Percentiles rank a stretch among this genome's conserved stretches.
Evolutionary conservation across 306 rosid species (phyloP).

Genomic region (Spatholobus suberectus): DNA sequence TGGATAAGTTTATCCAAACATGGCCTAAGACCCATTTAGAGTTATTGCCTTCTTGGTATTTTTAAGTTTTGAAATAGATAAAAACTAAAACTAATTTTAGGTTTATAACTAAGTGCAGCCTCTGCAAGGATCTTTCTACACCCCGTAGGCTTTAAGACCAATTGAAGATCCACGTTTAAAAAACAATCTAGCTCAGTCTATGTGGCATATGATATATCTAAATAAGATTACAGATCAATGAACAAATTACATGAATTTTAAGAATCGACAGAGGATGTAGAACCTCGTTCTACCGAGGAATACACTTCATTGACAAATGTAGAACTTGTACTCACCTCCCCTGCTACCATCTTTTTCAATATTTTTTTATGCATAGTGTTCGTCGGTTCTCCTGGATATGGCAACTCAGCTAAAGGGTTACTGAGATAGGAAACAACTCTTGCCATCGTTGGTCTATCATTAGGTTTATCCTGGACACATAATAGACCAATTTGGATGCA

Average conservation of each 20-base stretch:
- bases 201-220: background rate
- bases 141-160: too few species aligned
- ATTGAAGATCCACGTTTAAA: too few species aligned
- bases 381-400: slow-evolving; percentile 33
- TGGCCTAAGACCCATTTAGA: too few species aligned
- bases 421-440: slow-evolving; percentile 42
- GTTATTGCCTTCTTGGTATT: too few species aligned
- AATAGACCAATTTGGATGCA: slow-evolving; percentile 46
- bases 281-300: slow-evolving; percentile 23
- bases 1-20: too few species aligned
- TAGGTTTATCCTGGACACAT: slow-evolving; percentile 54
- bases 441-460: slow-evolving; percentile 45
- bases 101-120: too few species aligned
- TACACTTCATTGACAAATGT: slow-evolving; percentile 10
- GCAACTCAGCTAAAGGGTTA: slow-evolving; percentile 28
- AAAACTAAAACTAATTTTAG: too few species aligned
- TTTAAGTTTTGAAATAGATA: too few species aligned
- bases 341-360: slow-evolving; percentile 13
- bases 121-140: too few species aligned
- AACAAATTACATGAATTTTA: slow-evolving; percentile 4
- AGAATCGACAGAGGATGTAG: background rate
- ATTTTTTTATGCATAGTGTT: background rate
- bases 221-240: background rate
- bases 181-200: background rate
- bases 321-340: slow-evolving; percentile 29